Base-by-base conservation (phyloP, 805 yeast genomes). In the Ogataea philodendri region DNA sequence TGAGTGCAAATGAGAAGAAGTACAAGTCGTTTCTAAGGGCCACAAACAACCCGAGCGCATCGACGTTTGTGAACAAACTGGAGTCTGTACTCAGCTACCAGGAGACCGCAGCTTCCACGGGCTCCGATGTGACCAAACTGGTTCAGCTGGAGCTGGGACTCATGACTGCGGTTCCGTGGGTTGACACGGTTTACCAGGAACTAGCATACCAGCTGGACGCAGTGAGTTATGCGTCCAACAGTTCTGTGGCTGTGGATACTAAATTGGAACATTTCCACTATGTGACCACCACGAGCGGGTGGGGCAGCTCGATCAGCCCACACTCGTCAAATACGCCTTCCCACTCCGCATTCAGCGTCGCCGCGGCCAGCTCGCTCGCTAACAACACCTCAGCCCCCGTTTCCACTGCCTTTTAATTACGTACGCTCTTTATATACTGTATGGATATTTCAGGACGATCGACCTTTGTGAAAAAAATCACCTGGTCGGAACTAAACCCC, bases 161-260 rank as follows among this genome's bases (percentile, higher is more conserved):
- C 4, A 33, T 33, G 26, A 33, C 38, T n/a, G 32, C 22, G 16
- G 32, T 35, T 18, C 38, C 38, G 5, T 35, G 32, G 32, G 38
- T 28, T 16, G 38, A 27, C 6, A 35, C 32, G 7, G 26, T 35
- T 9, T 35, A 29, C 20, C 38, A 35, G 20, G 37, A 33, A 14
- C 15, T 21, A 7, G 37, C 37, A 2, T 33, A 33, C 21, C 37
- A 33, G 15, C 17, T 33, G 15, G 37, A 33, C 14, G 37, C 31
- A 5, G n/a, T 33, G 16, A 33, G 26, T 15, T 26, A 33, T 15
- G 21, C 18, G 10, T 7, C 23, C 22, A 35, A 29, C 16, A 35
- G 32, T 24, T 20, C 31, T 10, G 27, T 30, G 7, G 26, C 17
- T 15, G 37, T 26, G 15, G 37, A 33, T 15, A 33, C 37, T 15